These are phyloP conservation scores for Acanthamoeba lenticulata DNA, from an alignment of 208 protist genomes.

Conservation along the genomic window DNA sequence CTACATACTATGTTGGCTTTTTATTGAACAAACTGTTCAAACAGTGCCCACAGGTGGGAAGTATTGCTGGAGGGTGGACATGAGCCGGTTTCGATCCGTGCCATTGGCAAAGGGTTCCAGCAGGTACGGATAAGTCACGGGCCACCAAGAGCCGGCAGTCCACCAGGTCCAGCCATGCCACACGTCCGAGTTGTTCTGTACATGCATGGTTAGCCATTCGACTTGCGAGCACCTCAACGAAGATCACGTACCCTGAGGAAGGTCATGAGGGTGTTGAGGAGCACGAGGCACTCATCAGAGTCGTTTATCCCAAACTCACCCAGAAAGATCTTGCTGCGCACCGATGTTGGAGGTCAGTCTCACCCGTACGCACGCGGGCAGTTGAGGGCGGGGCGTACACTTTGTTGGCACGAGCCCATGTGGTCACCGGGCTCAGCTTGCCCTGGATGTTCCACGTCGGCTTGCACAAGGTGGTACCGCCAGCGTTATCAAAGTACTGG, in stretches of 20 bases:
- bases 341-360: not conserved
- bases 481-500: not conserved
- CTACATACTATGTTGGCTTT: too few relatives aligned
- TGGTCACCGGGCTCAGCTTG: not conserved
- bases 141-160: not conserved
- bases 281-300: not conserved
- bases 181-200: not conserved
- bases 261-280: too few relatives aligned
- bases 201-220: not conserved
- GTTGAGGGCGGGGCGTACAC: not conserved
- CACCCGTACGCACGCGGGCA: too few relatives aligned
- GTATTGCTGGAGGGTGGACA: not conserved
- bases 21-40: too few relatives aligned
- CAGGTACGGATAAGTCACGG: not conserved
- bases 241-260: not conserved
- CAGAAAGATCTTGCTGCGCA: not conserved
- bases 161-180: not conserved
- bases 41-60: too few relatives aligned
- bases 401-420: not conserved
- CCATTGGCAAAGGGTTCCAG: not conserved
- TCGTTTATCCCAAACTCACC: conserved; percentile 5
- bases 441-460: not conserved
- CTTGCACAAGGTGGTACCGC: not conserved
- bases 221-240: not conserved
- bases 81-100: not conserved